These are phyloP conservation scores for Solanum chiquidenum DNA, from an alignment of 257 asterid species.

Conservation along the genomic window DNA sequence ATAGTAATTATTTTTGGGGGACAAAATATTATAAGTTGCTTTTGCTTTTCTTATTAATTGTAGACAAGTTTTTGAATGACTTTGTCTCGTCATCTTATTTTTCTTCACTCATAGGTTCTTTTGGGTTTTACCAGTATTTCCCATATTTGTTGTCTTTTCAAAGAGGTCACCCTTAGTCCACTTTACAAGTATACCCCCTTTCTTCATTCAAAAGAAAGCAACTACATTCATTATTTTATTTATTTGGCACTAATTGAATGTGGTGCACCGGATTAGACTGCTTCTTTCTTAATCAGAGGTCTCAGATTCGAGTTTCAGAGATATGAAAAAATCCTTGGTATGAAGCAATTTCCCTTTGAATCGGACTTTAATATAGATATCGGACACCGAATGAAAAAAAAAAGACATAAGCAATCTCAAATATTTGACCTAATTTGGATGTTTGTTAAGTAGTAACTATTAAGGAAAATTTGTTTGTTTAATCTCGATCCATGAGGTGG, in stretches of 20 bases:
- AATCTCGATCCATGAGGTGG: neutral
- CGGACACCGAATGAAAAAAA: too few species aligned
- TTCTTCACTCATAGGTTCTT: slow-evolving; percentile 9
- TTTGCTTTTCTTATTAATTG: neutral
- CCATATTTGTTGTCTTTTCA: slow-evolving; percentile 14
- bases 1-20: slow-evolving; percentile 3
- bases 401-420: neutral
- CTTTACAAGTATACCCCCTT: slow-evolving; percentile 18
- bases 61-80: neutral
- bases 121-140: neutral
- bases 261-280: too few species aligned
- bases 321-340: too few species aligned
- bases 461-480: neutral
- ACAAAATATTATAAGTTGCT: neutral
- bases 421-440: neutral
- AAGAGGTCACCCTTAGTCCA: slow-evolving; percentile 13
- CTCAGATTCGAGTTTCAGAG: rapidly evolving
- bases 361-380: neutral
- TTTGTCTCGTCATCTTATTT: neutral
- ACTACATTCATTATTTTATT: neutral
- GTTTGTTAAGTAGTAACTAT: neutral
- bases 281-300: too few species aligned
- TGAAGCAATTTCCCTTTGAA: neutral
- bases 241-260: neutral
- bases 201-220: slow-evolving; percentile 31